Evolutionary conservation across 1,284 basidiomycete species (phyloP).

Genomic region (Austroboletus niveus): DNA sequence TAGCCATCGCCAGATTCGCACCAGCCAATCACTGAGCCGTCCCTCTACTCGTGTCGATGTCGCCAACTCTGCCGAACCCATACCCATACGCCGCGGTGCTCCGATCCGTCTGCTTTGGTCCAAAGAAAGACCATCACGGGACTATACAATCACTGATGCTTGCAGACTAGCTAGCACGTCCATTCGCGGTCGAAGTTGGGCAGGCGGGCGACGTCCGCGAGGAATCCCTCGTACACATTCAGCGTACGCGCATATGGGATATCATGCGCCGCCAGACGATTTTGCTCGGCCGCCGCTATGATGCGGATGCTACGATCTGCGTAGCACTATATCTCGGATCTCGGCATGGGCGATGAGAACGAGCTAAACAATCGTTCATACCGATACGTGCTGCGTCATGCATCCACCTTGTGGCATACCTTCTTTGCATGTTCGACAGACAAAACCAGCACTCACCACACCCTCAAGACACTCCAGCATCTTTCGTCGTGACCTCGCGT

Average conservation of each 20-base stretch:
- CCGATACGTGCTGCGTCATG: neutral
- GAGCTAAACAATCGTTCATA: neutral
- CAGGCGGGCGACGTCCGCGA: conserved; percentile 1
- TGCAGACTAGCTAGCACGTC: too few species aligned
- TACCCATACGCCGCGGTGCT: neutral
- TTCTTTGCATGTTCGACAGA: conserved; percentile 17
- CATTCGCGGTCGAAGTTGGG: neutral
- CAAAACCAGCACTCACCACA: conserved; percentile 2
- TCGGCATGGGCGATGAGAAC: conserved; percentile 4
- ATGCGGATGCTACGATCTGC: conserved; percentile 7
- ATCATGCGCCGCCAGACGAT: conserved; percentile 11
- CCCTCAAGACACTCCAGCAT: conserved; percentile 1
- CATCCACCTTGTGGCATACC: conserved; percentile 13
- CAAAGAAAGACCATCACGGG: neutral
- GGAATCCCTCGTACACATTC: neutral
- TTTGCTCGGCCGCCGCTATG: conserved; percentile 5
- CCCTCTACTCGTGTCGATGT: neutral
- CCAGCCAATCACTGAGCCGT: neutral
- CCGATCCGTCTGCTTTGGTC: neutral
- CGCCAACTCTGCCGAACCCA: neutral
- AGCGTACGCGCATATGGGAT: conserved; percentile 14
- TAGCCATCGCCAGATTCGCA: conserved; percentile 1
- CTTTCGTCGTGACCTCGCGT: conserved; percentile 6
- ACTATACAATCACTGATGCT: neutral
- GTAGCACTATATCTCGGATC: conserved; percentile 12